Percentiles rank a stretch among this genome's conserved stretches.
phyloP scores from a whole-genome alignment of 2,329 filamentous ascomycete genomes.

The Phialophora chinensis region DNA sequence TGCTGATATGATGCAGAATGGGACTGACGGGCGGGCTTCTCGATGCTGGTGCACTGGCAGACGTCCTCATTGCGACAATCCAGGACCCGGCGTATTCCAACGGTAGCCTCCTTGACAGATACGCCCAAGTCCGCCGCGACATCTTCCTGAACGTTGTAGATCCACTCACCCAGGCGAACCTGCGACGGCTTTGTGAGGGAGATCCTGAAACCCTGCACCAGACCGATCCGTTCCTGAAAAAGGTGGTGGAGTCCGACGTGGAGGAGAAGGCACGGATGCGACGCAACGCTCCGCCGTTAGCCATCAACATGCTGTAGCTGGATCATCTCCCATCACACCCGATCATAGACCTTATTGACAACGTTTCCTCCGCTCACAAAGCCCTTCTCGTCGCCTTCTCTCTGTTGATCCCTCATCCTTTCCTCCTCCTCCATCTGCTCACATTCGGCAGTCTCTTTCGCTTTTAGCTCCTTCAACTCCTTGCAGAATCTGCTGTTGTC shows the following conservation, averaged over 20 bases:
- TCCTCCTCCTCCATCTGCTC: slow-evolving; percentile 21
- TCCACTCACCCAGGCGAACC: not conserved
- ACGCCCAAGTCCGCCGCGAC: not conserved
- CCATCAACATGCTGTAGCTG: not conserved
- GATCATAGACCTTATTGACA: not conserved
- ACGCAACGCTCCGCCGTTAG: too few species aligned
- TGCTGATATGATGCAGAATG: not conserved
- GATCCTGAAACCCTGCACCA: not conserved
- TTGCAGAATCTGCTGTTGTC: slow-evolving; percentile 52
- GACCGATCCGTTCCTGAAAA: not conserved
- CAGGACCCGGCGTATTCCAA: not conserved
- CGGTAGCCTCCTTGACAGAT: not conserved
- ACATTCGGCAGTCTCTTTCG: slow-evolving; percentile 41
- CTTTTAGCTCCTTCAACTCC: slow-evolving; percentile 47
- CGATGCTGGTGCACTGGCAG: not conserved
- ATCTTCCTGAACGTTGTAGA: not conserved
- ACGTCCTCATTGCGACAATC: not conserved
- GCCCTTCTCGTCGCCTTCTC: slow-evolving; percentile 6
- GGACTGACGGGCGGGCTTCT: not conserved
- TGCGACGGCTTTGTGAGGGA: not conserved
- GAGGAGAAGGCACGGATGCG: not conserved
- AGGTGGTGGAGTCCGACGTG: not conserved
- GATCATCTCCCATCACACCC: slow-evolving; percentile 4
- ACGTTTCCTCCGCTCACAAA: not conserved
- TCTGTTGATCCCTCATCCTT: not conserved